Evolutionary conservation across 192 early-diverging fungal species (phyloP), one percentile per base, ranked within the genome.

Genomic region (Pecoramyces ruminantium): DNA sequence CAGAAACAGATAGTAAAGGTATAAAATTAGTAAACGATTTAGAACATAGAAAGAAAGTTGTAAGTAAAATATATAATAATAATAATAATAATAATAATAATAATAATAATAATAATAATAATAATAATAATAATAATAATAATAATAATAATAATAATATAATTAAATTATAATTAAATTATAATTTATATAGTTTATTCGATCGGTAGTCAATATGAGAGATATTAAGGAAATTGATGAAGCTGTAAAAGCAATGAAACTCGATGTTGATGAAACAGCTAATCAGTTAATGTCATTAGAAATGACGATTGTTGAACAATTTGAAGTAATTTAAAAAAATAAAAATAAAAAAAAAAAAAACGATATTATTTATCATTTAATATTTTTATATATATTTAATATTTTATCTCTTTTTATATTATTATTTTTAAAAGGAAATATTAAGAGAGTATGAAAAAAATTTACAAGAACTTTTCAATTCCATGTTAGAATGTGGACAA

Each of bases 301-400:
- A 85, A 88, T 92, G 88, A 83, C 84, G 4, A 82, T 91, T 15
- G 89, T 92, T 11, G 90, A 92, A 82, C 90, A 91, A 78, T 91
- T 88, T 81, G 90, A 92, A 78, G 86, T 86, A 78, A 28, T 78
- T 6, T 6, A 29, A 78, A 28, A 29, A 29, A 40, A 78, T 13
- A 81, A 82, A 29, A 28, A 29, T 28, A 25, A 30, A 38, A 29
- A 58, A 16, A 82, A 83, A 39, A 21, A 28, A 29, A 38, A 5
- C 78, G 83, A n/a, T 28, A 21, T 27, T 1, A n/a, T n/a, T n/a
- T n/a, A n/a, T n/a, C n/a, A n/a, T n/a, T n/a, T n/a, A n/a, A n/a
- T n/a, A n/a, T n/a, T n/a, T n/a, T n/a, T n/a, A n/a, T n/a, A n/a
- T n/a, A n/a, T n/a, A n/a, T n/a, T n/a, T n/a, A n/a, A n/a, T n/a